phyloP scores from a whole-genome alignment of 305 asterid genomes.

The Plantago lanceolata region DNA sequence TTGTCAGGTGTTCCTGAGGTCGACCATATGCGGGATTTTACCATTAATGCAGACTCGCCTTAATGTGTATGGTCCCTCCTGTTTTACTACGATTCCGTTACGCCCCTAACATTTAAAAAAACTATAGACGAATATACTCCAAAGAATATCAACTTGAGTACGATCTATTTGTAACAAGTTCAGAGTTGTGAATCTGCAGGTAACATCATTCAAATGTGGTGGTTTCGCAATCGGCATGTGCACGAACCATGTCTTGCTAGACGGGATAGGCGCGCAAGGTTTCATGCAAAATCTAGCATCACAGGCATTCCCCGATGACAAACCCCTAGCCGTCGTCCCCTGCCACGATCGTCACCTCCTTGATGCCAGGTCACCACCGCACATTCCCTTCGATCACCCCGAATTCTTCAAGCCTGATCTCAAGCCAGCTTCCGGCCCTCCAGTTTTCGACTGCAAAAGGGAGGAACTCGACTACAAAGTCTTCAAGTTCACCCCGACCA shows the following conservation, averaged over 20 bases:
- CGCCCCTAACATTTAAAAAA: too few species aligned
- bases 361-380: slow-evolving; percentile 48
- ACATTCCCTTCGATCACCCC: slow-evolving; percentile 33
- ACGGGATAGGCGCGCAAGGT: slow-evolving; percentile 39
- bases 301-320: slow-evolving; percentile 35
- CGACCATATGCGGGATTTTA: too few species aligned
- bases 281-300: slow-evolving; percentile 48
- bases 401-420: slow-evolving; percentile 42
- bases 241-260: slow-evolving; percentile 37
- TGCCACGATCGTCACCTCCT: slow-evolving; percentile 37
- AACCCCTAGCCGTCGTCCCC: slow-evolving; percentile 36
- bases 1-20: too few species aligned
- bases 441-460: slow-evolving; percentile 31
- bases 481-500: slow-evolving; percentile 32
- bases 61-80: too few species aligned
- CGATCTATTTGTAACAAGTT: too few species aligned
- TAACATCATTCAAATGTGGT: slow-evolving; percentile 56
- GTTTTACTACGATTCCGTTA: too few species aligned
- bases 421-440: slow-evolving; percentile 28
- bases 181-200: slow-evolving; percentile 17
- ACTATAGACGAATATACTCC: too few species aligned
- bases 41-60: too few species aligned
- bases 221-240: slow-evolving; percentile 48
- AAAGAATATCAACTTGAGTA: too few species aligned
- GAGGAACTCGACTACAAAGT: slow-evolving; percentile 34